phyloP scores from a whole-genome alignment of 208 protist genomes.

The Trypanosoma scelopori region DNA sequence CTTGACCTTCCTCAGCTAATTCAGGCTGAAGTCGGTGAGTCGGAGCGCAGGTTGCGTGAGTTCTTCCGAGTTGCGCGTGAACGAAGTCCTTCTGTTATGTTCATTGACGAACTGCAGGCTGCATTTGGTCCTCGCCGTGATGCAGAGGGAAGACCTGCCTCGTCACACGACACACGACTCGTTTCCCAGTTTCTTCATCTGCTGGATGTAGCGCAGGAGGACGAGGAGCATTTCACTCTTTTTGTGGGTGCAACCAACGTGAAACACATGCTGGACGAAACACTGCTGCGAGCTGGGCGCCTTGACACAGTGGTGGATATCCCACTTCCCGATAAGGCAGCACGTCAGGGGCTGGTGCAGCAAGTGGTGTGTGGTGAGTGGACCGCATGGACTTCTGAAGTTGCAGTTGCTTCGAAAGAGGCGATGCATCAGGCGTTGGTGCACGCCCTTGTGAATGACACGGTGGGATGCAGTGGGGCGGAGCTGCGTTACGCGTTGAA shows the following conservation, averaged over 20 bases:
- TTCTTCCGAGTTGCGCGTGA: slow-evolving; percentile 84
- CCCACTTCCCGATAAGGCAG: slow-evolving; percentile 54
- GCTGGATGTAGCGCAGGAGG: slow-evolving; percentile 69
- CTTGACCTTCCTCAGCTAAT: slow-evolving; percentile 86
- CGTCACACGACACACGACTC: slow-evolving; percentile 30
- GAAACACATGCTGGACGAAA: slow-evolving; percentile 59
- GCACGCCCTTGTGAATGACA: slow-evolving; percentile 38
- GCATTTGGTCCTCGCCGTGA: slow-evolving; percentile 63
- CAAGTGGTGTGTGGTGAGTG: slow-evolving; percentile 70
- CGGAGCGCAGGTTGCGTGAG: slow-evolving; percentile 77
- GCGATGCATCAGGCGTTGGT: slow-evolving; percentile 28
- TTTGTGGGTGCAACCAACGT: slow-evolving; percentile 87
- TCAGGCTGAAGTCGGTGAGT: slow-evolving; percentile 90
- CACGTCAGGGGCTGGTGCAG: slow-evolving; percentile 39
- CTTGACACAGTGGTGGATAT: slow-evolving; percentile 77
- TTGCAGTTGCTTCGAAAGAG: neutral
- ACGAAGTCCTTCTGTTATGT: slow-evolving; percentile 84
- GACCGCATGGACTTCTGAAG: slow-evolving; percentile 43
- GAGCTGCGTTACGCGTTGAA: slow-evolving; percentile 50
- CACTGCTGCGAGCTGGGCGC: slow-evolving; percentile 72
- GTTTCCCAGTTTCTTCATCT: slow-evolving; percentile 74
- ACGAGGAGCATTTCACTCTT: slow-evolving; percentile 54
- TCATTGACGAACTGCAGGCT: slow-evolving; percentile 96
- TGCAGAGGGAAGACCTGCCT: neutral
- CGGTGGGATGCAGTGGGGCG: slow-evolving; percentile 53